phyloP scores from a whole-genome alignment of 2,329 filamentous ascomycete species.

The Emericellopsis cladophorae region DNA sequence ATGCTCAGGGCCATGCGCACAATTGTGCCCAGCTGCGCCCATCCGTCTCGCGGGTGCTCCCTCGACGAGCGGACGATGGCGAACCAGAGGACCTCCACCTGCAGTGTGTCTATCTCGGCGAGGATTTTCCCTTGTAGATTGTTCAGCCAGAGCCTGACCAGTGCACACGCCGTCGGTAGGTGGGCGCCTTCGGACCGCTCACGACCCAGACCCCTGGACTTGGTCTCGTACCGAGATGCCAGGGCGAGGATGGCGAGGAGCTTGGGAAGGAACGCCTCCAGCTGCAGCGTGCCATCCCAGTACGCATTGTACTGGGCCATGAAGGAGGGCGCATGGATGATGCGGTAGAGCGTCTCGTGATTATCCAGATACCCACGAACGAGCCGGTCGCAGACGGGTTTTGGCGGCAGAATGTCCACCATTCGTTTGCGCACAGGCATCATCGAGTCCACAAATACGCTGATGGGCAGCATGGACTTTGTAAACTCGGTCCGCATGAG shows the following conservation, averaged over 20 bases:
- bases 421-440: slow-evolving; percentile 44
- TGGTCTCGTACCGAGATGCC: slow-evolving; percentile 38
- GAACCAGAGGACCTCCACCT: slow-evolving; percentile 39
- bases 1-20: slow-evolving; percentile 47
- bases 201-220: slow-evolving; percentile 34
- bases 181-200: slow-evolving; percentile 42
- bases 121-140: slow-evolving; percentile 36
- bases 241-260: slow-evolving; percentile 39
- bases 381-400: slow-evolving; percentile 36
- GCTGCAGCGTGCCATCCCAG: slow-evolving; percentile 33
- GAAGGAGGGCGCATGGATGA: slow-evolving; percentile 39
- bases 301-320: slow-evolving; percentile 35
- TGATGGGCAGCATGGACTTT: slow-evolving; percentile 34
- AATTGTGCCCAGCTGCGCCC: slow-evolving; percentile 41
- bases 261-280: slow-evolving; percentile 39
- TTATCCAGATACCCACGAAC: slow-evolving; percentile 34
- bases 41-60: slow-evolving; percentile 34
- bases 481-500: slow-evolving; percentile 32
- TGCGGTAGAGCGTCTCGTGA: slow-evolving; percentile 39
- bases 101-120: slow-evolving; percentile 38
- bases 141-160: slow-evolving; percentile 42
- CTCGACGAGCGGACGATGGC: slow-evolving; percentile 41
- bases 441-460: slow-evolving; percentile 46
- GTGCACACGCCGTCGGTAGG: slow-evolving; percentile 41
- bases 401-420: slow-evolving; percentile 40